Conservation (phyloP, 1,139 yeast species). For the Petasospora rhodanensis region DNA sequence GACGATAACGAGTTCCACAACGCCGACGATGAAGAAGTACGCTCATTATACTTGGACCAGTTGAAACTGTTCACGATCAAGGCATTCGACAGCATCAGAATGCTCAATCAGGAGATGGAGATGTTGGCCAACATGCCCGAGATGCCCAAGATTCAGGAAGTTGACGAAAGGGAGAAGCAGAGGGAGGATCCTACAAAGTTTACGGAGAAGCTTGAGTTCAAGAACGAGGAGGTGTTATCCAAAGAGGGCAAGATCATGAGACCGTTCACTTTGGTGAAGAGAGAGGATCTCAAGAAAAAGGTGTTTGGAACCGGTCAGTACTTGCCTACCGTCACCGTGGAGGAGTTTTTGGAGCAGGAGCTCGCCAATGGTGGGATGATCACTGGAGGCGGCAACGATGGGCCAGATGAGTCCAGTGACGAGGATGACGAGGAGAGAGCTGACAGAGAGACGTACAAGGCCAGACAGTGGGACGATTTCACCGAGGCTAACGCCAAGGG, state of each 20-base stretch:
- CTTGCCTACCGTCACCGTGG: conserved; percentile 92
- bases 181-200: conserved; percentile 35
- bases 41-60: conserved; percentile 52
- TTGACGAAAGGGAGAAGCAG: conserved; percentile 7
- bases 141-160: conserved; percentile 18
- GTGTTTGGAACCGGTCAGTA: conserved; percentile 92
- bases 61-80: conserved; percentile 48
- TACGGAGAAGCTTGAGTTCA: conserved; percentile 50
- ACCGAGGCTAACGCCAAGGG: conserved; percentile 83
- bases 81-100: conserved; percentile 51
- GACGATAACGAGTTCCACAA: conserved; percentile 32
- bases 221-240: conserved; percentile 42
- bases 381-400: conserved; percentile 42
- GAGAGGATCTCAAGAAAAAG: conserved; percentile 53
- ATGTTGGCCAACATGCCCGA: conserved; percentile 40
- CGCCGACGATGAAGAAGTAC: conserved; percentile 58
- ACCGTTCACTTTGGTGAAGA: conserved; percentile 76
- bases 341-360: conserved; percentile 85
- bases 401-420: conserved; percentile 38
- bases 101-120: conserved; percentile 52
- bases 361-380: conserved; percentile 77
- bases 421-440: conserved; percentile 45
- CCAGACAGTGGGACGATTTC: conserved; percentile 90
- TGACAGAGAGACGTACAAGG: conserved; percentile 55
- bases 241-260: conserved; percentile 72